phyloP scores from a whole-genome alignment of 106 monocot genomes.

The Dendrobium catenatum region DNA sequence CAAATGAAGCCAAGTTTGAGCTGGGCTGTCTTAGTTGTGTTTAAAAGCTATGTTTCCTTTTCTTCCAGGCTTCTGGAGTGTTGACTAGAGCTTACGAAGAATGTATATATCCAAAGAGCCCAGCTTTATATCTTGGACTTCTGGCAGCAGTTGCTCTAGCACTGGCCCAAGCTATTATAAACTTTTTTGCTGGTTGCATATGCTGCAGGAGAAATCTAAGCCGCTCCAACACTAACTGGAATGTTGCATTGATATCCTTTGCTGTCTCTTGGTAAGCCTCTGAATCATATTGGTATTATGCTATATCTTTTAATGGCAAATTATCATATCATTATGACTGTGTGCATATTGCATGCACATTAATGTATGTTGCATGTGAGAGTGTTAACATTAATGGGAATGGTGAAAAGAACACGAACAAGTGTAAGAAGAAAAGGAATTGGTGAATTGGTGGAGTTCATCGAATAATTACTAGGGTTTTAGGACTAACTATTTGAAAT shows the following conservation, averaged over 20 bases:
- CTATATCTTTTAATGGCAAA: background rate
- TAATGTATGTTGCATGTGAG: background rate
- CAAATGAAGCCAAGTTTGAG: background rate
- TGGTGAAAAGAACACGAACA: background rate
- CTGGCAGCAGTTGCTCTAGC: constrained; percentile 54
- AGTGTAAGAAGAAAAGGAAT: too few relatives aligned
- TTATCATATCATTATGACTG: background rate
- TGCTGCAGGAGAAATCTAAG: constrained; percentile 67
- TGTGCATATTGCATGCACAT: background rate
- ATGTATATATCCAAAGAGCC: constrained; percentile 71
- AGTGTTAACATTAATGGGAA: background rate
- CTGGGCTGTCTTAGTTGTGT: background rate
- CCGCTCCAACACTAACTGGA: constrained; percentile 53
- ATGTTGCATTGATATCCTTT: constrained; percentile 52
- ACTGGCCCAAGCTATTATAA: constrained; percentile 69
- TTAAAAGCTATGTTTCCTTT: background rate
- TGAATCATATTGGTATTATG: background rate
- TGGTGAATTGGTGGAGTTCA: too few relatives aligned
- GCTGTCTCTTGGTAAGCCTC: constrained; percentile 68
- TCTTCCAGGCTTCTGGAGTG: constrained; percentile 59
- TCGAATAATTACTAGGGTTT: too few relatives aligned
- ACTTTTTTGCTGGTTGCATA: constrained; percentile 74
- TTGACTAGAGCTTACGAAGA: constrained; percentile 16
- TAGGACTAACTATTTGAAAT: too few relatives aligned
- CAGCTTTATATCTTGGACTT: constrained; percentile 67